These are phyloP conservation scores for Eucalyptus sp. DNA, from an alignment of 345 rosid species.

Conservation along the genomic window DNA sequence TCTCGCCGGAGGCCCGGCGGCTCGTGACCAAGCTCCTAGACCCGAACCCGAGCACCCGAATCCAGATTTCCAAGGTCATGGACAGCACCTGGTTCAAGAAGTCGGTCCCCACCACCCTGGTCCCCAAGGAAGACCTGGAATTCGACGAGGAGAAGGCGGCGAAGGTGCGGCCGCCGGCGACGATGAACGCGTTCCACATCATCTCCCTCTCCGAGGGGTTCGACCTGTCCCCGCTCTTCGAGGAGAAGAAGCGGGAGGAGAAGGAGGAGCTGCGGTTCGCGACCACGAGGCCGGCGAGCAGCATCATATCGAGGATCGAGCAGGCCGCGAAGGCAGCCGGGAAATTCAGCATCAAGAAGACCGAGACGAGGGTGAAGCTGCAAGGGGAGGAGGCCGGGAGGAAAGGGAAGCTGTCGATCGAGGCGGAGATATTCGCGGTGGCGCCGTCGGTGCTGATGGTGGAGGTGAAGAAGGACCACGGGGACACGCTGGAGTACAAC, in stretches of 20 bases:
- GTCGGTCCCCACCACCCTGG: constrained; percentile 16
- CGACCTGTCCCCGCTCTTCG: constrained; percentile 77
- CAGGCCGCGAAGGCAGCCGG: constrained; percentile 48
- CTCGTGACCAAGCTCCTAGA: constrained; percentile 77
- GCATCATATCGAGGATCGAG: constrained; percentile 73
- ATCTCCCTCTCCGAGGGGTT: constrained; percentile 85
- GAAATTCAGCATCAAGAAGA: constrained; percentile 64
- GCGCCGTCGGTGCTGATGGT: constrained; percentile 10
- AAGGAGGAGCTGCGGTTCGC: constrained; percentile 78
- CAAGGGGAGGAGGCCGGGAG: constrained; percentile 11
- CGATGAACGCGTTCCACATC: constrained; percentile 79
- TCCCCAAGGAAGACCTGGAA: constrained; percentile 12
- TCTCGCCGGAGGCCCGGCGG: constrained; percentile 26
- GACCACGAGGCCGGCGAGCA: constrained; percentile 70
- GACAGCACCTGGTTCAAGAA: constrained; percentile 79
- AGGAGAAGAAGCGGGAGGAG: constrained; percentile 79
- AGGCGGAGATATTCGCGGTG: constrained; percentile 10
- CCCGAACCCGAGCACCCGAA: constrained; percentile 60
- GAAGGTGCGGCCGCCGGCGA: constrained; percentile 39
- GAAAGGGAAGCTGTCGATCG: constrained; percentile 13
- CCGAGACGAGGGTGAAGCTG: constrained; percentile 59
- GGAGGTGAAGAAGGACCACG: constrained; percentile 23
- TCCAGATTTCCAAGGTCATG: constrained; percentile 41
- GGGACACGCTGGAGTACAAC: constrained; percentile 19
- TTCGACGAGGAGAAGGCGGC: not conserved